Percentiles rank a stretch among this genome's conserved stretches.
Evolutionary conservation across 495 filamentous ascomycete species (phyloP).

Genomic region (Penicillium lagena): DNA sequence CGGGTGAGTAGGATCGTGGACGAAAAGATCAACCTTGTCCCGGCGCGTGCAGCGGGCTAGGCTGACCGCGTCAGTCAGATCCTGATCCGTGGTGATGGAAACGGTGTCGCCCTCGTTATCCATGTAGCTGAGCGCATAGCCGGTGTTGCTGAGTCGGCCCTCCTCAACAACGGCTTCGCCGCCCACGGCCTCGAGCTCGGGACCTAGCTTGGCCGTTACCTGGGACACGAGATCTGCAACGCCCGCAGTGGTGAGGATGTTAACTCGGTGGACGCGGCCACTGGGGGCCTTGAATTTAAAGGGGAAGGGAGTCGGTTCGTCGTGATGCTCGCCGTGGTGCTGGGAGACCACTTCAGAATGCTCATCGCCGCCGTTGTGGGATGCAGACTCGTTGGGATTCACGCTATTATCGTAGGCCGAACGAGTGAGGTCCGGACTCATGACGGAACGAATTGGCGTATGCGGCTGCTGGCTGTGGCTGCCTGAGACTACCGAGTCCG

Average conservation of each 20-base stretch:
- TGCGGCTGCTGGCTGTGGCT: conserved; percentile 62
- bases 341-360: conserved; percentile 56
- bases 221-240: conserved; percentile 72
- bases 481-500: conserved; percentile 93
- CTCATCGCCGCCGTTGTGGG: conserved; percentile 78
- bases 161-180: conserved; percentile 68
- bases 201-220: conserved; percentile 79
- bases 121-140: conserved; percentile 91
- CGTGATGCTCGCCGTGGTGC: conserved; percentile 40
- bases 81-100: conserved; percentile 92
- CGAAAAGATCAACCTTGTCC: conserved; percentile 96
- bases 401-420: conserved; percentile 69
- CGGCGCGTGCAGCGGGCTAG: conserved; percentile 67
- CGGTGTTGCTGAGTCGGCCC: conserved; percentile 69
- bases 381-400: conserved; percentile 88
- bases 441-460: conserved; percentile 56
- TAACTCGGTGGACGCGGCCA: conserved; percentile 88
- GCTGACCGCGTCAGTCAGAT: conserved; percentile 83
- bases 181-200: conserved; percentile 81
- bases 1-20: conserved; percentile 86
- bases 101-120: conserved; percentile 98
- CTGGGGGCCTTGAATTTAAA: conserved; percentile 99
- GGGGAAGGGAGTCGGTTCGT: conserved; percentile 73
- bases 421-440: conserved; percentile 70
- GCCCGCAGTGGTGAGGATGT: conserved; percentile 73